Evolutionary conservation across 2,329 filamentous ascomycete species (phyloP), one percentile per base, ranked within the genome.

Genomic region (Elsinoe necatrix): DNA sequence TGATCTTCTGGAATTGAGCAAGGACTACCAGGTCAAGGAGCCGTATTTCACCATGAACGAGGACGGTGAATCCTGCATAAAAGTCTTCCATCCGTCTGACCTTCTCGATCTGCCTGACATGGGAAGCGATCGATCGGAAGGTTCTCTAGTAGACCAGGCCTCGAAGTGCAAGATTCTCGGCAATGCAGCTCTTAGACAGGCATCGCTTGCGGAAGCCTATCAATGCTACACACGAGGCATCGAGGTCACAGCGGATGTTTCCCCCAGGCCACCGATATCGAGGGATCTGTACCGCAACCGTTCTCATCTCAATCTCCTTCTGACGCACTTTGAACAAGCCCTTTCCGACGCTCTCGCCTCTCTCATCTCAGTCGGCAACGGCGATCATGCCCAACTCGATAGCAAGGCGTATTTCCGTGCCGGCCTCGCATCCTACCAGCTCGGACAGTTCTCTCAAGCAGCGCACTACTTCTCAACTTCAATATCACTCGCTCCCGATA

Each of bases 1-100:
- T 21, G 70, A 74, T 6, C 43, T 68, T 1, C 57, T 74, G 4
- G 69, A 72, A 11, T 61, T 56, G 1, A 59, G 54, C 18, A 51
- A 56, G 27, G 31, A 58, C 1, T 63, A 67, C 47, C 51, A 55
- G 29, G 63, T 68, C 57, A 65, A 67, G 60, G 66, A 68, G 57
- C 66, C 66, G 7, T 67, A 63, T 50, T 67, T 65, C 47, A 67
- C 64, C 1, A 43, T 67, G 35, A 64, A 58, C 37, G 63, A 66
- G n/a, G 51, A 64, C 7, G 63, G 62, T 11, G 65, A 66, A 27
- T 45, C 64, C 16, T 64, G 62, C 3, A 58, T 67, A 21, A 56
- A 62, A 21, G 58, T 67, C 23, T 60, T 67, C 25, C 66, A 67
- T 59, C 66, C 65, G 16, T 66, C 63, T 12, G 66, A 68, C 43